These are phyloP conservation scores for Parsonsia alboflavescens DNA, from an alignment of 257 asterid genomes.

Conservation along the genomic window DNA sequence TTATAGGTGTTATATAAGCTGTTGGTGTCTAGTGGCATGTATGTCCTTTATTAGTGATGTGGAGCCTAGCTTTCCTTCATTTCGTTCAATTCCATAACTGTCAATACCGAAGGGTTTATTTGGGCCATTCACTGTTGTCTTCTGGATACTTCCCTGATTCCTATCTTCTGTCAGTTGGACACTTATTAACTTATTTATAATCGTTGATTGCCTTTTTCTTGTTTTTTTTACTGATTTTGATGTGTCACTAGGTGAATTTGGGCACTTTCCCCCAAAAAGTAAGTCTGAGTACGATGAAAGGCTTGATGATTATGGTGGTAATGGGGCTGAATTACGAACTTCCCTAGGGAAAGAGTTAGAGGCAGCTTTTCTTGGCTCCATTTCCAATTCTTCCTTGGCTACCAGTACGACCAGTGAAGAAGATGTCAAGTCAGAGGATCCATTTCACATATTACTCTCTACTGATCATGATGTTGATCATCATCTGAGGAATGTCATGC, in stretches of 20 bases:
- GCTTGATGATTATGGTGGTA: constrained; percentile 11
- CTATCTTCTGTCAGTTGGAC: not conserved
- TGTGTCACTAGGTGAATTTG: constrained; percentile 28
- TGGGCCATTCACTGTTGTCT: not conserved
- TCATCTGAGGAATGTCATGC: constrained; percentile 20
- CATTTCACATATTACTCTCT: constrained; percentile 21
- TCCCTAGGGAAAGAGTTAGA: constrained; percentile 22
- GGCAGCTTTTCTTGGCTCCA: constrained; percentile 17
- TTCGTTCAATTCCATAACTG: not conserved
- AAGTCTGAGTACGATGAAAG: constrained; percentile 19
- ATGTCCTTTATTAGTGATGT: too few species aligned
- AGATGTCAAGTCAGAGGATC: constrained; percentile 23
- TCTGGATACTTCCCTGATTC: not conserved
- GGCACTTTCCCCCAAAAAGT: constrained; percentile 5
- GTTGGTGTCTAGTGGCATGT: not conserved
- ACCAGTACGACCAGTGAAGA: constrained; percentile 34
- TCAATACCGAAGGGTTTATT: not conserved
- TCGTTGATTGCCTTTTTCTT: constrained; percentile 1
- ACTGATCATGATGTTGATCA: constrained; percentile 26
- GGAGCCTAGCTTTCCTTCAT: not conserved
- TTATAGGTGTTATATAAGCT: not conserved
- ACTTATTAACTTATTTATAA: not conserved
- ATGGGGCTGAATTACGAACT: constrained; percentile 18
- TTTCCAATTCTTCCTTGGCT: constrained; percentile 29
- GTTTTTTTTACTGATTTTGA: constrained; percentile 5